phyloP scores from a whole-genome alignment of 1,139 yeast genomes.

The Entelexis paramagnoliae region DNA sequence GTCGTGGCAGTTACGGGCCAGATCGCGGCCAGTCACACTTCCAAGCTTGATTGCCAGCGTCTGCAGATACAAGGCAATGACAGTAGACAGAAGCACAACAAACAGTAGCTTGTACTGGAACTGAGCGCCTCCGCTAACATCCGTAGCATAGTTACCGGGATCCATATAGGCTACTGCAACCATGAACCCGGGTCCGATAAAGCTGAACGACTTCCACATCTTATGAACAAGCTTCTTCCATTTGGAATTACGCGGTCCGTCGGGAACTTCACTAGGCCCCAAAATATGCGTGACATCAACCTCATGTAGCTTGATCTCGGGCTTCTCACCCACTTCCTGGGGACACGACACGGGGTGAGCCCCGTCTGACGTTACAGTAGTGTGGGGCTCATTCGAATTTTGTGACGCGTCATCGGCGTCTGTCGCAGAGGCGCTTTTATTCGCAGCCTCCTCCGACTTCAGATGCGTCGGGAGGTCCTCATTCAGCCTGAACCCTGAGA shows the following conservation, averaged over 20 bases:
- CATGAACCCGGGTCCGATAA: conserved; percentile 71
- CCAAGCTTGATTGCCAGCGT: conserved; percentile 64
- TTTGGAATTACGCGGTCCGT: background rate
- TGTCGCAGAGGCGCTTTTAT: background rate
- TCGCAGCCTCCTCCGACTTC: background rate
- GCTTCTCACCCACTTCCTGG: background rate
- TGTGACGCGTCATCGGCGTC: background rate
- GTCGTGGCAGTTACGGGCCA: conserved; percentile 58
- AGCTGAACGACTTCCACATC: conserved; percentile 42
- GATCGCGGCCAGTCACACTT: conserved; percentile 67
- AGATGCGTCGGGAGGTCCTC: background rate
- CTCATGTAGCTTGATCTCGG: background rate
- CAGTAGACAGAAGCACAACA: conserved; percentile 54
- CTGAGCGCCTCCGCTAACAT: conserved; percentile 65
- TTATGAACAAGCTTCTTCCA: conserved; percentile 1
- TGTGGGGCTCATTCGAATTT: background rate
- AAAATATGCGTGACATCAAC: background rate
- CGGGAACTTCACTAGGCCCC: background rate
- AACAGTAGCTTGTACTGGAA: conserved; percentile 54
- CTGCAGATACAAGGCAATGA: conserved; percentile 67
- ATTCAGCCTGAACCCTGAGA: background rate
- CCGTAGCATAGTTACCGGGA: conserved; percentile 80
- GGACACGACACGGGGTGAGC: background rate
- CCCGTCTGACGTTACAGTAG: background rate
- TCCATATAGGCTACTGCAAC: conserved; percentile 74